Conservation (phyloP, 495 filamentous ascomycete genomes). For the Echria macrotheca region DNA sequence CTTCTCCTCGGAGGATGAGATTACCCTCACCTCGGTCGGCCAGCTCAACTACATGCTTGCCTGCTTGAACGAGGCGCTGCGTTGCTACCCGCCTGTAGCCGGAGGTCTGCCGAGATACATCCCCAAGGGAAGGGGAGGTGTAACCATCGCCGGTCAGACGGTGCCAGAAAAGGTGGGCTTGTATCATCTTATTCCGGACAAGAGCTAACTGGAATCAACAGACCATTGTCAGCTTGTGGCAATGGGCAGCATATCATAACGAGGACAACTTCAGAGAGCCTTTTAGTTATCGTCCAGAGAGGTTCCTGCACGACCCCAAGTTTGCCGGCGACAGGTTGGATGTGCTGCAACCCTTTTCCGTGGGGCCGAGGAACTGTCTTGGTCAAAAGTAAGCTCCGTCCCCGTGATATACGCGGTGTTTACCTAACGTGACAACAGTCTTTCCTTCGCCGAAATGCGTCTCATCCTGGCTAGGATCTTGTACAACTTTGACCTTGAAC, state of each 20-base stretch:
- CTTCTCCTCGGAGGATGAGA: conserved; percentile 31
- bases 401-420: not conserved
- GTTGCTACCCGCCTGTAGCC: not conserved
- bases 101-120: not conserved
- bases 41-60: not conserved
- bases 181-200: too few species aligned
- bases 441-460: conserved; percentile 33
- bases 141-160: not conserved
- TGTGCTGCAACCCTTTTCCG: not conserved
- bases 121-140: not conserved
- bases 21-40: not conserved
- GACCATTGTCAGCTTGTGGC: not conserved
- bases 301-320: not conserved
- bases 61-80: not conserved
- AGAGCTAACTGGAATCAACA: too few species aligned
- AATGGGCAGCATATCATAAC: not conserved
- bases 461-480: conserved; percentile 42
- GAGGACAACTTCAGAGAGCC: not conserved
- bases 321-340: not conserved
- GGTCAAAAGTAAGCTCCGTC: not conserved
- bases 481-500: conserved; percentile 43
- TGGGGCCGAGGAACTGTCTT: not conserved
- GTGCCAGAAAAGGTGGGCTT: not conserved
- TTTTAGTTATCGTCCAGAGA: not conserved
- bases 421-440: not conserved